Conservation (phyloP, 192 early-diverging fungal genomes). For the Lunasporangiospora selenospora region DNA sequence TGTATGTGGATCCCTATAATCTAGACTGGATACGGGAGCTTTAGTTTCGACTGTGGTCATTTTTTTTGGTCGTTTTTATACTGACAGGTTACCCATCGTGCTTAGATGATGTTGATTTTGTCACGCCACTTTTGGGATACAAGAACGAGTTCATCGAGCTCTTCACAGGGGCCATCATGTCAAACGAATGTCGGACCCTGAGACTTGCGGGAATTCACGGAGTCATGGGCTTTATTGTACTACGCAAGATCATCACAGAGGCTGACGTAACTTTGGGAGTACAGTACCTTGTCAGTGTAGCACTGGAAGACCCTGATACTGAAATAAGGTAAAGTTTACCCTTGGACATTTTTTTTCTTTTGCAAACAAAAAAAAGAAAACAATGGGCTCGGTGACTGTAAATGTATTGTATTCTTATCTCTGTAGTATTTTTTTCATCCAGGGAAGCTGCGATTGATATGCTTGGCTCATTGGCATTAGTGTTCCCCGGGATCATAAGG, state of each 20-base stretch:
- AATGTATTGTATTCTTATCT: too few relatives aligned
- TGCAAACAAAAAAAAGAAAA: too few relatives aligned
- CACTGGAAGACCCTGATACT: conserved; percentile 44
- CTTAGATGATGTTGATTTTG: conserved; percentile 49
- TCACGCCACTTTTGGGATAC: conserved; percentile 63
- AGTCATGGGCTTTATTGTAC: conserved; percentile 59
- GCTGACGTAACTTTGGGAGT: conserved; percentile 56
- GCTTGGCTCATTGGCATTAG: too few relatives aligned
- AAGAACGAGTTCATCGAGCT: conserved; percentile 72
- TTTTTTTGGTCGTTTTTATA: too few relatives aligned
- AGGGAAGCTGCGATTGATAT: too few relatives aligned
- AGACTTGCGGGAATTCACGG: conserved; percentile 70
- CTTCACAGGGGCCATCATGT: conserved; percentile 65
- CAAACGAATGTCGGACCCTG: conserved; percentile 72
- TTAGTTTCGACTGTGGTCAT: too few relatives aligned
- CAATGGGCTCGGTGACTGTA: too few relatives aligned
- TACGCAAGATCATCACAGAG: conserved; percentile 49
- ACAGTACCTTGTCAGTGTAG: conserved; percentile 46
- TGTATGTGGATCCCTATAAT: too few relatives aligned
- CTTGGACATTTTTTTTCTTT: too few relatives aligned
- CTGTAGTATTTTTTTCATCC: too few relatives aligned
- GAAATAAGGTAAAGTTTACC: conserved; percentile 39
- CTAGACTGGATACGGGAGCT: too few relatives aligned
- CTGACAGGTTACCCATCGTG: neutral
- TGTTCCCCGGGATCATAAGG: too few relatives aligned